phyloP scores from a whole-genome alignment of 2,329 filamentous ascomycete genomes.

The Paecilomyces fulvus region DNA sequence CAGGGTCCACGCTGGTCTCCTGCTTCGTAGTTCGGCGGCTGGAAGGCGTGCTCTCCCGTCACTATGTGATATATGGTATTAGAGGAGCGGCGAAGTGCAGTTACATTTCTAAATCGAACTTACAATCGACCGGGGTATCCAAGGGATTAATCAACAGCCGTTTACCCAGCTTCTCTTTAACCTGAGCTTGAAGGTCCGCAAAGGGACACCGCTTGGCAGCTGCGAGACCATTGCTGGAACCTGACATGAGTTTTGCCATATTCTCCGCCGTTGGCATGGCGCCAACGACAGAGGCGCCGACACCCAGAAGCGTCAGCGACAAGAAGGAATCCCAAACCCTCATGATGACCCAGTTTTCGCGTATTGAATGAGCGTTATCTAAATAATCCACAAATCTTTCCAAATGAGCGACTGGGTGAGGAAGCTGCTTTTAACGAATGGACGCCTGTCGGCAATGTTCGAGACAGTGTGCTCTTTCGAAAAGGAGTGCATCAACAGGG shows the following conservation, averaged over 20 bases:
- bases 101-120: background rate
- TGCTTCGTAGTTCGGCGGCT: constrained; percentile 22
- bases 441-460: background rate
- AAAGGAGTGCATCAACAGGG: background rate
- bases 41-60: constrained; percentile 25
- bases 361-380: background rate
- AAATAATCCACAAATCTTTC: background rate
- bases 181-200: constrained; percentile 6
- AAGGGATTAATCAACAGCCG: constrained; percentile 15
- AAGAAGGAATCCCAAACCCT: background rate
- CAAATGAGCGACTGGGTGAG: background rate
- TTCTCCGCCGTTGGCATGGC: constrained; percentile 7
- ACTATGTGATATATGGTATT: constrained; percentile 12
- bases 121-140: constrained; percentile 20
- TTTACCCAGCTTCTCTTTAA: constrained; percentile 10
- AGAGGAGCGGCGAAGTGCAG: background rate
- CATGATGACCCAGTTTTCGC: background rate
- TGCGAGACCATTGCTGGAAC: background rate
- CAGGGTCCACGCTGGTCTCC: constrained; percentile 35
- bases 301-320: background rate
- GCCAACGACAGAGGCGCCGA: constrained; percentile 4
- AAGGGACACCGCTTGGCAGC: constrained; percentile 12
- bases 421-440: background rate
- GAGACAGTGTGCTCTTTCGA: background rate
- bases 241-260: constrained; percentile 1